Percentiles rank a stretch among this genome's conserved stretches.
phyloP scores from a whole-genome alignment of 169 alveolate genomes.

The Eimeria falciformis region DNA sequence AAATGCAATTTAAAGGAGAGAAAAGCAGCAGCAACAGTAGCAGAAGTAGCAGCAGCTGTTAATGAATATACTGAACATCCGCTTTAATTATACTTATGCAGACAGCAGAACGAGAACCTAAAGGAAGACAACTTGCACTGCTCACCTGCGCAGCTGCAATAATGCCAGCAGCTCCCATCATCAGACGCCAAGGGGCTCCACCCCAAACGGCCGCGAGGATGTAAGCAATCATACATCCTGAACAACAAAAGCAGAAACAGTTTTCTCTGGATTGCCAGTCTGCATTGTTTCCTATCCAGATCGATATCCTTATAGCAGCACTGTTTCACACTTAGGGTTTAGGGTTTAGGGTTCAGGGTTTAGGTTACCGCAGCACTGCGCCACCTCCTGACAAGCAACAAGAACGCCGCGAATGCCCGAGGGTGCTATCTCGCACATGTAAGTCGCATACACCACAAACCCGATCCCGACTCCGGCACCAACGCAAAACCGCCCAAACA shows the following conservation, averaged over 20 bases:
- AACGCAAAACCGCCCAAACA: conserved; percentile 47
- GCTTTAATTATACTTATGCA: no score
- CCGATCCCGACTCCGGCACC: conserved; percentile 74
- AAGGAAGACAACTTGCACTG: no score
- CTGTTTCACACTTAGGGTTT: no score
- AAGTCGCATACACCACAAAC: conserved; percentile 65
- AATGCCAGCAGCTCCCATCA: conserved; percentile 56
- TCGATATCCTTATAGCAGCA: no score
- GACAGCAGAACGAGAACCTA: no score
- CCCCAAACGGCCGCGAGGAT: conserved; percentile 40
- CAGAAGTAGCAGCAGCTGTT: no score
- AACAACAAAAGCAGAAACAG: no score
- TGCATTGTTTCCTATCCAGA: no score
- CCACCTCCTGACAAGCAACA: conserved; percentile 61
- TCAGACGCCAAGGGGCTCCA: conserved; percentile 43
- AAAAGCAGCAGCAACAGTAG: no score
- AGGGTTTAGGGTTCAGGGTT: background rate
- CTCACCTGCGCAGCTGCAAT: conserved; percentile 50
- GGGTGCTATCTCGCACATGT: conserved; percentile 69
- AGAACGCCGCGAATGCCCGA: conserved; percentile 63
- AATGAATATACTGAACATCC: no score
- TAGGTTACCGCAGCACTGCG: conserved; percentile 56
- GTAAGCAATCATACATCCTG: conserved; percentile 65
- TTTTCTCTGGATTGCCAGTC: no score
- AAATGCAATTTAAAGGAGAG: background rate